Percentiles rank a stretch among this genome's conserved stretches.
phyloP scores from a whole-genome alignment of 1,284 basidiomycete genomes.

The Agaricales sp. region DNA sequence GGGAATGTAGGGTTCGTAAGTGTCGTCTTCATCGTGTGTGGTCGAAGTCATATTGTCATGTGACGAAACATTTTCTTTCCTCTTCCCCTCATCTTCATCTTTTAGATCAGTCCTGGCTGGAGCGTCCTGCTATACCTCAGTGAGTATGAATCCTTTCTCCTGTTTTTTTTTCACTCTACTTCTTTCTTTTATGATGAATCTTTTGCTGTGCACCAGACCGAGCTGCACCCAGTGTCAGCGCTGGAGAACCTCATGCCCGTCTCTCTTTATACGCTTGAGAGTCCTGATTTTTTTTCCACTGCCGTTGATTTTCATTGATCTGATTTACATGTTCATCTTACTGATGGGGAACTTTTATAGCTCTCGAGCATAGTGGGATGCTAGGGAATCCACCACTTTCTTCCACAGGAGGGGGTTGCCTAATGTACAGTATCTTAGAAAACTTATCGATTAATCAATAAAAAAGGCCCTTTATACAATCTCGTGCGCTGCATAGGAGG shows the following conservation, averaged over 20 bases:
- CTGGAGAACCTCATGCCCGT: neutral
- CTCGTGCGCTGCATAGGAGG: no score
- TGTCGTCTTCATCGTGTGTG: constrained; percentile 42
- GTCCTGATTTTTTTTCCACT: neutral
- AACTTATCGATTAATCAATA: no score
- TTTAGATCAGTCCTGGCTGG: no score
- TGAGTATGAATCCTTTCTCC: neutral
- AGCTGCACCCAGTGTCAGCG: neutral
- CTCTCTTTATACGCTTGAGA: constrained; percentile 2
- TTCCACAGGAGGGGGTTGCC: no score
- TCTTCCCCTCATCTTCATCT: neutral
- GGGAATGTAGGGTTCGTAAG: constrained; percentile 81
- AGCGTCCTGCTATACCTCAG: neutral
- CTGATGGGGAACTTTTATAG: no score
- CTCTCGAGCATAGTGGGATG: no score
- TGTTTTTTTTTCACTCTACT: neutral
- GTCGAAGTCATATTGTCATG: neutral
- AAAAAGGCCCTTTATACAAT: no score
- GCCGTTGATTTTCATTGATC: no score
- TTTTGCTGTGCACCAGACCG: constrained; percentile 1
- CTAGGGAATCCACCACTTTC: no score
- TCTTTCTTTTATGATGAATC: neutral
- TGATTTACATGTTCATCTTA: no score
- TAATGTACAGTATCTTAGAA: no score
- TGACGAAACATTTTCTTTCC: neutral